phyloP scores from a whole-genome alignment of 2,329 filamentous ascomycete species.

The Beauveria asiatica region DNA sequence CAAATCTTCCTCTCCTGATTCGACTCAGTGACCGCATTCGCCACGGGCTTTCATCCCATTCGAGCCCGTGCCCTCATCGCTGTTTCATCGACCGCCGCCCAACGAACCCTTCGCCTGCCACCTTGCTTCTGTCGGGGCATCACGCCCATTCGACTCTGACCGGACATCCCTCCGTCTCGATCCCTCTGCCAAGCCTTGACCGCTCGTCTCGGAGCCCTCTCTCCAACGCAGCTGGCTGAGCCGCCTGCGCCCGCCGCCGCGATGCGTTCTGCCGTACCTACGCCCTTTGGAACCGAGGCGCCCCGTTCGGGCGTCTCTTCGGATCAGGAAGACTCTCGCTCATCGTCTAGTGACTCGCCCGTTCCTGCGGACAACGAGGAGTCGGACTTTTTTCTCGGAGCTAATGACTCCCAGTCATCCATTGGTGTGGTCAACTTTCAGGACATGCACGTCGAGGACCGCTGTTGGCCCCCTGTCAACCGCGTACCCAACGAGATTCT shows the following conservation, averaged over 20 bases:
- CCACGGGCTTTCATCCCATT: not conserved
- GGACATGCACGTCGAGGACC: slow-evolving; percentile 62
- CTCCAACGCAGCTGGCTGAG: not conserved
- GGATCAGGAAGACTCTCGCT: slow-evolving; percentile 44
- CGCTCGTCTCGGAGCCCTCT: not conserved
- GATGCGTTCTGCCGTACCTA: slow-evolving; percentile 15
- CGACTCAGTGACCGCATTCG: not conserved
- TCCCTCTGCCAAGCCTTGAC: not conserved
- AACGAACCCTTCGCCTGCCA: not conserved
- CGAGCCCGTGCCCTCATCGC: not conserved
- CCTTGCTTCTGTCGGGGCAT: not conserved
- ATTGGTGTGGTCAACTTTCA: slow-evolving; percentile 71
- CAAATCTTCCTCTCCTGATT: not conserved
- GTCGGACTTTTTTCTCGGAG: slow-evolving; percentile 82
- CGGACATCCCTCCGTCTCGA: not conserved
- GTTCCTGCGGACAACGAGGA: slow-evolving; percentile 75
- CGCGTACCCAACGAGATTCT: slow-evolving; percentile 89
- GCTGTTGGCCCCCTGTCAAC: slow-evolving; percentile 69
- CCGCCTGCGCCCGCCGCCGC: not conserved
- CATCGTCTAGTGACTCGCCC: slow-evolving; percentile 67
- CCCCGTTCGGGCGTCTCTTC: slow-evolving; percentile 22
- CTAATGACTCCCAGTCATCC: slow-evolving; percentile 90
- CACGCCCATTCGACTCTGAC: not conserved
- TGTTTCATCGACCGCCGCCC: slow-evolving; percentile 1
- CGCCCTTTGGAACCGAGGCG: slow-evolving; percentile 14